These are phyloP conservation scores for Mycena sanguinolenta DNA, from an alignment of 768 basidiomycete species.

Conservation along the genomic window DNA sequence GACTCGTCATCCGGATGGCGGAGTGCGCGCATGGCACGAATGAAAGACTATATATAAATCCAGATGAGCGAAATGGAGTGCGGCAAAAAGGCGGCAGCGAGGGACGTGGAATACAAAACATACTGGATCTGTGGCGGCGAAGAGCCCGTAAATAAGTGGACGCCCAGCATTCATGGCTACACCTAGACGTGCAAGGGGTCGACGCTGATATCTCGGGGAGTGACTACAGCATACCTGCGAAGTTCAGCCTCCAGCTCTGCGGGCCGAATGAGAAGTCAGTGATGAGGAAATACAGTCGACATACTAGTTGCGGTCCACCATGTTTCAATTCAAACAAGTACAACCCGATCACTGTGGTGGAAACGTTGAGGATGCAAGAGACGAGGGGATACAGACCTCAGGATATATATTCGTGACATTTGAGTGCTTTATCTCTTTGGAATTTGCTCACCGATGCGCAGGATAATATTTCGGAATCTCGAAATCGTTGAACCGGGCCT, in stretches of 20 bases:
- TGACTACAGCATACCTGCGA: neutral
- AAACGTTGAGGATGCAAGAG: conserved; percentile 10
- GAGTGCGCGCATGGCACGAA: no score
- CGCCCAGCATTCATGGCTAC: neutral
- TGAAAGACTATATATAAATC: no score
- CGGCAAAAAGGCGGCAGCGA: no score
- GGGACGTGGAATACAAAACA: no score
- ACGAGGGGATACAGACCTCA: conserved; percentile 10
- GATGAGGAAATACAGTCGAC: conserved; percentile 3
- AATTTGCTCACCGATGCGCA: neutral
- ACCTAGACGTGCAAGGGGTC: neutral
- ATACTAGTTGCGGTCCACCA: no score
- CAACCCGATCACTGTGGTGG: no score
- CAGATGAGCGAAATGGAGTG: no score
- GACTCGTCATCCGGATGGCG: no score
- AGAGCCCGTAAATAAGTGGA: neutral
- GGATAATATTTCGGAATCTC: neutral
- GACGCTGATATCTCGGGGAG: neutral
- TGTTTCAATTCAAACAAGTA: no score
- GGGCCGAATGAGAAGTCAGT: neutral
- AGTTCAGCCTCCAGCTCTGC: neutral
- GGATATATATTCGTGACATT: neutral
- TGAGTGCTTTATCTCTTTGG: neutral
- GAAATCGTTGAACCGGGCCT: no score
- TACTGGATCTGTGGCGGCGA: conserved; percentile 6